Percentiles rank a stretch among this genome's conserved stretches.
phyloP scores from a whole-genome alignment of 805 yeast genomes.

The Kregervanrija pseudodelftensis region DNA sequence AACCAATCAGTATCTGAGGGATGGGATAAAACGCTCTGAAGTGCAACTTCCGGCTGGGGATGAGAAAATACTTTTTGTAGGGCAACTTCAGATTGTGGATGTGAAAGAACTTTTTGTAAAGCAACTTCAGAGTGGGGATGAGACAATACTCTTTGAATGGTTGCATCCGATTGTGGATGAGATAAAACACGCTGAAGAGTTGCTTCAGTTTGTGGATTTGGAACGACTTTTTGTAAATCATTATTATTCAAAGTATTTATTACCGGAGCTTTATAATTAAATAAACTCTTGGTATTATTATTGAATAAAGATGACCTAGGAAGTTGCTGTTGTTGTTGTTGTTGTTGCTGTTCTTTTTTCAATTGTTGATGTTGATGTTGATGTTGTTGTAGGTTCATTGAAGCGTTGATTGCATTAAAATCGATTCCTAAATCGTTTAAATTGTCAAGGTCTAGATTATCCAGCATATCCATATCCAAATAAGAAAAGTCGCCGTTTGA shows the following conservation, averaged over 20 bases:
- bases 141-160: slow-evolving; percentile 12
- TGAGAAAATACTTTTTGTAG: slow-evolving; percentile 13
- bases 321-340: slow-evolving; percentile 2
- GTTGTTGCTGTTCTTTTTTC: neutral
- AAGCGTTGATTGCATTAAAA: slow-evolving; percentile 4
- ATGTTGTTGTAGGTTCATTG: slow-evolving; percentile 1
- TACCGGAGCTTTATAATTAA: slow-evolving; percentile 4
- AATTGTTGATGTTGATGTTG: slow-evolving; percentile 4
- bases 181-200: slow-evolving; percentile 11
- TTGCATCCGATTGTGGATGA: slow-evolving; percentile 11
- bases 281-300: too few species aligned
- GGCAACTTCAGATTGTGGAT: slow-evolving; percentile 13
- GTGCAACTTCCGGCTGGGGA: slow-evolving; percentile 11
- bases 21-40: slow-evolving; percentile 9
- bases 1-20: slow-evolving; percentile 49
- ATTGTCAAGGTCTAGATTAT: slow-evolving; percentile 16
- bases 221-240: neutral
- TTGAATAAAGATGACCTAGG: neutral
- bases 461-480: slow-evolving; percentile 26
- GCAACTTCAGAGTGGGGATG: slow-evolving; percentile 13
- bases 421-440: slow-evolving; percentile 19
- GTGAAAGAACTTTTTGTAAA: slow-evolving; percentile 11
- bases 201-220: neutral
- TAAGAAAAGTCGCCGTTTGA: slow-evolving; percentile 26
- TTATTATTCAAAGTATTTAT: slow-evolving; percentile 1